These are phyloP conservation scores for Conringia planisiliqua DNA, from an alignment of 345 rosid species.

Conservation along the genomic window DNA sequence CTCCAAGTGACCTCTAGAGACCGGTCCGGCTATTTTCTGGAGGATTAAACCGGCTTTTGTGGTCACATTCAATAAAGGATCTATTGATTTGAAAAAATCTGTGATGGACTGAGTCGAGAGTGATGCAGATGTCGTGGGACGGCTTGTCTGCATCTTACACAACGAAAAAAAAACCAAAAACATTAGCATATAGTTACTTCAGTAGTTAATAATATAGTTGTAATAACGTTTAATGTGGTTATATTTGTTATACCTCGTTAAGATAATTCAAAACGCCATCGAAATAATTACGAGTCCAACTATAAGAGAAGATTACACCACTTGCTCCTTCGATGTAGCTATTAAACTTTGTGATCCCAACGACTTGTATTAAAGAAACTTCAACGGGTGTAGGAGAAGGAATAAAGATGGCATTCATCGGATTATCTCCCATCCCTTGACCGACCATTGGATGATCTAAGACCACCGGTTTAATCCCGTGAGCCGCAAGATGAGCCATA, in stretches of 20 bases:
- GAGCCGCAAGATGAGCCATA: constrained; percentile 37
- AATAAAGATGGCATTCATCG: constrained; percentile 58
- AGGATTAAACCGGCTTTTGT: constrained; percentile 47
- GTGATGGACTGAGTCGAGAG: constrained; percentile 32
- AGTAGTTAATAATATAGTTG: background rate
- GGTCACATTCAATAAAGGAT: constrained; percentile 37
- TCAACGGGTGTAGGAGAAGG: constrained; percentile 69
- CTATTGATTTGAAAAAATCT: constrained; percentile 31
- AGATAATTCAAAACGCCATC: constrained; percentile 30
- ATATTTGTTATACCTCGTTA: constrained; percentile 42
- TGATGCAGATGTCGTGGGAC: constrained; percentile 6
- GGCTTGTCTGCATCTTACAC: constrained; percentile 19
- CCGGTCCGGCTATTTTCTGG: constrained; percentile 53
- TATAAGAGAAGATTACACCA: constrained; percentile 45
- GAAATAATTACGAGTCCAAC: constrained; percentile 40
- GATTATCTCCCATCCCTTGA: constrained; percentile 78
- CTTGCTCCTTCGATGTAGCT: constrained; percentile 61
- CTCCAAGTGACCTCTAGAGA: constrained; percentile 59
- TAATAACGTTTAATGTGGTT: background rate
- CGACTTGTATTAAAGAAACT: constrained; percentile 56
- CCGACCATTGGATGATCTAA: constrained; percentile 70
- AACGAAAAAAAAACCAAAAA: background rate
- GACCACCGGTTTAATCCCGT: constrained; percentile 41
- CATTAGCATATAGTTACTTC: background rate
- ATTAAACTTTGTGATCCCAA: constrained; percentile 52